Evolutionary conservation across 129 eudicot genomes (phyloP).

Genomic region (Silybum marianum): DNA sequence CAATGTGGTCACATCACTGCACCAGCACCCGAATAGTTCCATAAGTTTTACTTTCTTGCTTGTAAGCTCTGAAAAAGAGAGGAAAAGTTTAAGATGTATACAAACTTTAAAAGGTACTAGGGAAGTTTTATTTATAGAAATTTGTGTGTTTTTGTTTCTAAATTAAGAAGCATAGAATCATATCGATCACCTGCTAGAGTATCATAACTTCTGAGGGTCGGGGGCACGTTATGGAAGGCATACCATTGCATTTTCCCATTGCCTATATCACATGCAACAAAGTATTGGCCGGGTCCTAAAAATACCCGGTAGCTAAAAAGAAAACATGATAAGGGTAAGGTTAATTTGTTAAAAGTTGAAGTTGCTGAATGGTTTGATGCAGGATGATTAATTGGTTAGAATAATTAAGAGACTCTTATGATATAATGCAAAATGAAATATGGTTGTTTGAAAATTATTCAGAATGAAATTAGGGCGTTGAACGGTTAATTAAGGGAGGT

Average conservation of each 20-base stretch:
- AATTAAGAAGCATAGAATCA: background rate
- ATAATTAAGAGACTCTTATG: too few species aligned
- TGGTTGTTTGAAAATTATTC: too few species aligned
- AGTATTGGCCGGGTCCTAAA: conserved; percentile 40
- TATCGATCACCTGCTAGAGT: conserved; percentile 30
- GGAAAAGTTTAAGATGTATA: background rate
- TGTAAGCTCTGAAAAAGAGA: conserved; percentile 3
- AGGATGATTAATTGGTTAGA: too few species aligned
- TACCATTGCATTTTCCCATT: conserved; percentile 52
- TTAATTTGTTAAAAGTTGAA: too few species aligned
- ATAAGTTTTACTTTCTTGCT: conserved; percentile 32
- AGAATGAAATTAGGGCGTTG: too few species aligned
- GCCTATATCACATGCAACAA: conserved; percentile 50
- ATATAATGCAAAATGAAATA: too few species aligned
- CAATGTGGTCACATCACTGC: conserved; percentile 33
- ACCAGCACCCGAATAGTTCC: conserved; percentile 40
- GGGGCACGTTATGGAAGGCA: conserved; percentile 44
- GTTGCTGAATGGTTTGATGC: too few species aligned
- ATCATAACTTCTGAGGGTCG: conserved; percentile 12
- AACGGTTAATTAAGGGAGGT: too few species aligned
- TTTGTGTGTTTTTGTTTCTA: too few species aligned
- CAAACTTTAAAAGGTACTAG: too few species aligned
- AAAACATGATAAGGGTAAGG: background rate
- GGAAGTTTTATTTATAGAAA: too few species aligned
- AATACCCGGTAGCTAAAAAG: conserved; percentile 40